phyloP scores from a whole-genome alignment of 139 green algal genomes.

The Micractinium sp. region DNA sequence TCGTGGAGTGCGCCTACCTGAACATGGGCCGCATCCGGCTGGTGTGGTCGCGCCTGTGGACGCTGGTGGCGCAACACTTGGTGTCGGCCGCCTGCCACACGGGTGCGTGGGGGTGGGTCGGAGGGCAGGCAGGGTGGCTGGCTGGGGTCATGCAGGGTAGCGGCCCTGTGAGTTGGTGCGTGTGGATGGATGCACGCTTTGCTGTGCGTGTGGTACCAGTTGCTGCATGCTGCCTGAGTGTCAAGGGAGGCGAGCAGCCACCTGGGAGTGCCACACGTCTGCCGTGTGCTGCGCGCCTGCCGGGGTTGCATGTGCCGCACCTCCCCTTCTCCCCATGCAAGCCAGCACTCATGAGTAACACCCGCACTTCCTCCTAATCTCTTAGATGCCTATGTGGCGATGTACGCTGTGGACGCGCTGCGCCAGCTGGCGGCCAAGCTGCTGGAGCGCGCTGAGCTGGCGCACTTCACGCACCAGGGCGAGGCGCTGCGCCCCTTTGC shows the following conservation, averaged over 20 bases:
- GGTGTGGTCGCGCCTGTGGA: slow-evolving; percentile 96
- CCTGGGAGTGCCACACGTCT: too few relatives aligned
- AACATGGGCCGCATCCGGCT: slow-evolving; percentile 97
- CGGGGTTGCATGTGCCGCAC: neutral
- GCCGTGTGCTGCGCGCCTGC: too few relatives aligned
- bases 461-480: slow-evolving; percentile 95
- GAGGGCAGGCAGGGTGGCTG: neutral
- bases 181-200: neutral
- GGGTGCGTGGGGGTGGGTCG: slow-evolving; percentile 19
- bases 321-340: neutral
- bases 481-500: slow-evolving; percentile 98
- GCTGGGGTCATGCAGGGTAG: neutral
- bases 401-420: slow-evolving; percentile 93
- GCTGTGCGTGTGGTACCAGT: neutral
- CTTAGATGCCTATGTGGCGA: slow-evolving; percentile 72
- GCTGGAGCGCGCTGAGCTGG: slow-evolving; percentile 95
- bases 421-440: slow-evolving; percentile 88
- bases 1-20: slow-evolving; percentile 83
- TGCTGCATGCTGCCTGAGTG: neutral
- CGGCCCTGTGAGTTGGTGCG: neutral
- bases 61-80: slow-evolving; percentile 70
- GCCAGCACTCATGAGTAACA: too few relatives aligned
- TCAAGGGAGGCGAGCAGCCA: too few relatives aligned
- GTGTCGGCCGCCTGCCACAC: slow-evolving; percentile 89
- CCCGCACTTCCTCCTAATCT: neutral